These are phyloP conservation scores for Phaffia tasmanica DNA, from an alignment of 768 basidiomycete genomes.

Conservation along the genomic window DNA sequence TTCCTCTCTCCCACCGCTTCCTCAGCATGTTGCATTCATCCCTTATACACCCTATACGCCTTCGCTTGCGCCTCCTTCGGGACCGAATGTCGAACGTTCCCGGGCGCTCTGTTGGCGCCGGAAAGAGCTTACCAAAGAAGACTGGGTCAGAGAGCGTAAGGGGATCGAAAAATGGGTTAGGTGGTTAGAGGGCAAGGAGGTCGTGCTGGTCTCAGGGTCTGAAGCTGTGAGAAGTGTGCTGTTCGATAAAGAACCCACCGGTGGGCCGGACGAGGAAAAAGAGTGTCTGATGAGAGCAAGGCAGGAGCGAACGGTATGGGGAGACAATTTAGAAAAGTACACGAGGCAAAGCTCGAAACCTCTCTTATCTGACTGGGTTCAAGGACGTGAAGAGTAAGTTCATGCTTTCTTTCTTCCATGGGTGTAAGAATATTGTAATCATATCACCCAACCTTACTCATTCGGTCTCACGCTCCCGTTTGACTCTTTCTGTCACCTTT, in stretches of 20 bases:
- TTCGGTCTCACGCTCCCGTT: background rate
- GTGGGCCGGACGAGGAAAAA: background rate
- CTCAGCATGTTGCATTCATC: background rate
- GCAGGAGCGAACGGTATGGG: background rate
- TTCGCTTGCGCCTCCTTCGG: background rate
- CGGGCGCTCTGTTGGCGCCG: conserved; percentile 16
- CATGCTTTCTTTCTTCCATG: background rate
- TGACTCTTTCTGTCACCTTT: background rate
- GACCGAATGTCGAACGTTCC: background rate
- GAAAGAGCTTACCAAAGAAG: conserved; percentile 17
- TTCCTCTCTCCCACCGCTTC: background rate
- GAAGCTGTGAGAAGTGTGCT: conserved; percentile 13
- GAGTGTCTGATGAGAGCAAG: background rate
- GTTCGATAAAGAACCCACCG: conserved; percentile 3
- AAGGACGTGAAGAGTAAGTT: conserved; percentile 14
- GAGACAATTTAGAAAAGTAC: background rate
- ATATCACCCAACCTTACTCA: background rate
- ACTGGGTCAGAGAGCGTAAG: conserved; percentile 14
- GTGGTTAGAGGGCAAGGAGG: conserved; percentile 19
- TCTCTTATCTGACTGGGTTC: conserved; percentile 9
- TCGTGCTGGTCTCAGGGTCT: conserved; percentile 14
- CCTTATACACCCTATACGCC: conserved; percentile 6
- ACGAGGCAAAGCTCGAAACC: conserved; percentile 6
- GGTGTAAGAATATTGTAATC: background rate
- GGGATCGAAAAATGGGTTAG: conserved; percentile 17